phyloP scores from a whole-genome alignment of 2,329 filamentous ascomycete genomes.

The Monosporascus ibericus region DNA sequence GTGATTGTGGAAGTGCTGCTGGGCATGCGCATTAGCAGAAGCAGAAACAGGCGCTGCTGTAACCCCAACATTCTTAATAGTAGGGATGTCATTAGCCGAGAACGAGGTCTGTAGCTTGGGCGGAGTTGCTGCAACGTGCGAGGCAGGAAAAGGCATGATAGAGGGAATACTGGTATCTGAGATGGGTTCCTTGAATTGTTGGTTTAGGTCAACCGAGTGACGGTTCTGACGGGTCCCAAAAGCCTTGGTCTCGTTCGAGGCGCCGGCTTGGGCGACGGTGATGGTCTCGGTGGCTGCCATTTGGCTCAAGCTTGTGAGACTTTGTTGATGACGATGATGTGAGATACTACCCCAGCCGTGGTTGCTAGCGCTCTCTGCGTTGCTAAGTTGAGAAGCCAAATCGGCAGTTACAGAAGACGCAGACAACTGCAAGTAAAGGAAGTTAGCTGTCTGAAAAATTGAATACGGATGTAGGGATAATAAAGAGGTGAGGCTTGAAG shows the following conservation, averaged over 20 bases:
- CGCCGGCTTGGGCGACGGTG: slow-evolving; percentile 28
- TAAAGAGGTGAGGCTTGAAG: no score
- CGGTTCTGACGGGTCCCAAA: slow-evolving; percentile 45
- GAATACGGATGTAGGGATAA: no score
- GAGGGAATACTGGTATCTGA: slow-evolving; percentile 30
- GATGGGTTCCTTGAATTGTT: slow-evolving; percentile 32
- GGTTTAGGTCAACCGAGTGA: slow-evolving; percentile 53
- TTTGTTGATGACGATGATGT: slow-evolving; percentile 63
- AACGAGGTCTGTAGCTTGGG: slow-evolving; percentile 81
- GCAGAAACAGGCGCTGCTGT: slow-evolving; percentile 34
- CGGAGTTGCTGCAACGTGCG: slow-evolving; percentile 52
- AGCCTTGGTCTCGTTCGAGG: slow-evolving; percentile 37
- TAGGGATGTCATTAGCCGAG: slow-evolving; percentile 84
- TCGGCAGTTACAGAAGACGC: slow-evolving; percentile 77
- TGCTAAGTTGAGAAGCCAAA: slow-evolving; percentile 64
- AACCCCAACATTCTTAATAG: slow-evolving; percentile 64
- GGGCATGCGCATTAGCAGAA: slow-evolving; percentile 53
- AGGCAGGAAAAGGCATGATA: slow-evolving; percentile 41
- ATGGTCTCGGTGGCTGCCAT: slow-evolving; percentile 32
- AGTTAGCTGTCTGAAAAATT: not conserved
- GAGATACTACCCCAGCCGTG: slow-evolving; percentile 58
- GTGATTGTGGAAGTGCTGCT: slow-evolving; percentile 67
- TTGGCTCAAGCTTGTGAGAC: slow-evolving; percentile 42
- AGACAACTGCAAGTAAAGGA: slow-evolving; percentile 53
- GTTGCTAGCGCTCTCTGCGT: slow-evolving; percentile 39